These are phyloP conservation scores for Cyathus striatus DNA, from an alignment of 768 basidiomycete species.

Conservation along the genomic window DNA sequence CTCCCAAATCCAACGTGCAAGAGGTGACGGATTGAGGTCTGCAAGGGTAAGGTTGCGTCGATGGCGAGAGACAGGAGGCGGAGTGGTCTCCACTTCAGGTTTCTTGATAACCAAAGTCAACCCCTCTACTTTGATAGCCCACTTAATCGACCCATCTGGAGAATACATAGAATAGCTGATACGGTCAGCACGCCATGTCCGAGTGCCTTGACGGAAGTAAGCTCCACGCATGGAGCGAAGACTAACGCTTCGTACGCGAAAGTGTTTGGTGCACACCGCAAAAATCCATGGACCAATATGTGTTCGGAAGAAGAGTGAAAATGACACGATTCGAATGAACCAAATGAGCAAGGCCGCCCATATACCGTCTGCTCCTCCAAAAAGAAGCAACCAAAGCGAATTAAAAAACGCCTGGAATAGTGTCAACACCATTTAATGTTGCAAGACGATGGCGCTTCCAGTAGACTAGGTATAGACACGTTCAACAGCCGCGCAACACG, in stretches of 20 bases:
- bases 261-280: conserved; percentile 51
- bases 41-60: conserved; percentile 40
- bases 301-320: conserved; percentile 58
- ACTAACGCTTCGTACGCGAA: conserved; percentile 71
- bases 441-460: too few relatives aligned
- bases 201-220: conserved; percentile 53
- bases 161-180: conserved; percentile 57
- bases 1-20: conserved; percentile 33
- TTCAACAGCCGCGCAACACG: too few relatives aligned
- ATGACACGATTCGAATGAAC: conserved; percentile 43
- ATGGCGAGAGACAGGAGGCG: conserved; percentile 25
- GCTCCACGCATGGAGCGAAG: conserved; percentile 74
- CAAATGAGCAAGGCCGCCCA: conserved; percentile 44
- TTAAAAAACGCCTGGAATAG: not conserved
- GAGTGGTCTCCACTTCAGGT: conserved; percentile 13
- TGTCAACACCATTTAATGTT: too few relatives aligned
- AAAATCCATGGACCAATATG: conserved; percentile 66
- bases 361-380: conserved; percentile 21
- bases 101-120: conserved; percentile 47
- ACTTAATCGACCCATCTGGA: conserved; percentile 43
- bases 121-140: conserved; percentile 63
- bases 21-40: conserved; percentile 40
- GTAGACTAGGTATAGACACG: too few relatives aligned
- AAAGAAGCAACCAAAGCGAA: conserved; percentile 10
- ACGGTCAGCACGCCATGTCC: conserved; percentile 61